Base-by-base conservation (phyloP, 23 red algal species). In the Chondrus crispus region DNA sequence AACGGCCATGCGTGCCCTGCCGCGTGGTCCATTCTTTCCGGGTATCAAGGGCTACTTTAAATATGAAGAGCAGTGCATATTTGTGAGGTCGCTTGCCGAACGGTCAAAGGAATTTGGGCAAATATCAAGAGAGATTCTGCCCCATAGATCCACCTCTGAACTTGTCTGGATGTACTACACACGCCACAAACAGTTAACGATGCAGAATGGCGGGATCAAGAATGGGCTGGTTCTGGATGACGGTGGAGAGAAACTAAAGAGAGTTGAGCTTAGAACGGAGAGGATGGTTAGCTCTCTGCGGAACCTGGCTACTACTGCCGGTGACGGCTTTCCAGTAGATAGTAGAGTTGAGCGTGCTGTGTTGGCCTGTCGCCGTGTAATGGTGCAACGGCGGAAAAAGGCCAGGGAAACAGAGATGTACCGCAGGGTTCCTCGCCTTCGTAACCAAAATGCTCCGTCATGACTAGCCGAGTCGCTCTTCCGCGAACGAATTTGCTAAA, bases 121-220 rank as follows among this genome's bases (percentile, higher is more conserved):
- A 26, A 94, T 94, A 39, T 81, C 82, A 49, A 78, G 92, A 22
- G 70, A 42, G 39, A 50, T 88, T 10, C 84, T 94, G 48, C 92
- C 73, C 29, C 29, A 75, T 5, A 66, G 92, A 8, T 81, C 81
- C 30, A 77, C 83, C 45, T 55, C 81, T 5, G 82, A 94, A 75
- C 71, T 94, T n/a, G 73, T 94, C 49, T 82, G 74, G 82, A 53
- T 87, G 69, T 94, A 94, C 66, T 94, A 94, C 81, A 62, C 82
- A 10, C 82, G 92, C 5, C 92, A 94, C 52, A 94, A 94, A 75
- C 92, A 94, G 52, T 37, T 81, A 26, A 70, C 82, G 32, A 68
- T 87, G 53, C 92, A 94, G 37, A 82, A 72, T 51, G 85, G 85
- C 16, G 63, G 85, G 19, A 72, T 37, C 63, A 81, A 78, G 20